phyloP scores from a whole-genome alignment of 495 filamentous ascomycete genomes.

The Annulohypoxylon bovei region DNA sequence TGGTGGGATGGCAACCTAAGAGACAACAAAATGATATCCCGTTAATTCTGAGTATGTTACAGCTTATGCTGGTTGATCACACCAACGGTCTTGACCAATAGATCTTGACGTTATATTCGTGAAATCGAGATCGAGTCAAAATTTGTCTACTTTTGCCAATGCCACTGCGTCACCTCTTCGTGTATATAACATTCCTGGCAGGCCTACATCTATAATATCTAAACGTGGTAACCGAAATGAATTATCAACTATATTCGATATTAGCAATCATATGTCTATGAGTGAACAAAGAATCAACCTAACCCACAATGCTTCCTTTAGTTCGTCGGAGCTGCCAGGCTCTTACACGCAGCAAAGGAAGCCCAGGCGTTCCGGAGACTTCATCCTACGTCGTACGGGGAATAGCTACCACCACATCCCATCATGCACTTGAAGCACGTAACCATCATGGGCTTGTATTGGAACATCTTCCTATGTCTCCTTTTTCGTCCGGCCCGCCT shows the following conservation, averaged over 20 bases:
- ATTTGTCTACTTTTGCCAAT: not conserved
- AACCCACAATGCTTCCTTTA: slow-evolving; percentile 3
- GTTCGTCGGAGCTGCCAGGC: not conserved
- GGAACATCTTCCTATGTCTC: not conserved
- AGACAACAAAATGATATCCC: not conserved
- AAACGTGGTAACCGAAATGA: not conserved
- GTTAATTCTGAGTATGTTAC: not conserved
- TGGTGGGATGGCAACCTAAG: not conserved
- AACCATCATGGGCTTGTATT: no score
- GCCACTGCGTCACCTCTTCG: not conserved
- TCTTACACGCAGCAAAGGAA: not conserved
- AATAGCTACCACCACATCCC: not conserved
- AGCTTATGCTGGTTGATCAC: not conserved
- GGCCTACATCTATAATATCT: not conserved
- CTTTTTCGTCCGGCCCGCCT: not conserved
- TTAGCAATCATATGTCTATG: not conserved
- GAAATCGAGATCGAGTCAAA: not conserved
- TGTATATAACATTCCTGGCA: not conserved
- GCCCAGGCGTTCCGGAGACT: not conserved
- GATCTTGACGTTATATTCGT: not conserved
- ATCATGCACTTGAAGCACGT: not conserved
- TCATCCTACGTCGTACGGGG: not conserved
- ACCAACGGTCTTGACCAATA: not conserved
- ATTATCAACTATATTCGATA: not conserved
- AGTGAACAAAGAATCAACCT: not conserved